These are phyloP conservation scores for Beverwykella pulmonaria DNA, from an alignment of 495 filamentous ascomycete species.

Conservation along the genomic window DNA sequence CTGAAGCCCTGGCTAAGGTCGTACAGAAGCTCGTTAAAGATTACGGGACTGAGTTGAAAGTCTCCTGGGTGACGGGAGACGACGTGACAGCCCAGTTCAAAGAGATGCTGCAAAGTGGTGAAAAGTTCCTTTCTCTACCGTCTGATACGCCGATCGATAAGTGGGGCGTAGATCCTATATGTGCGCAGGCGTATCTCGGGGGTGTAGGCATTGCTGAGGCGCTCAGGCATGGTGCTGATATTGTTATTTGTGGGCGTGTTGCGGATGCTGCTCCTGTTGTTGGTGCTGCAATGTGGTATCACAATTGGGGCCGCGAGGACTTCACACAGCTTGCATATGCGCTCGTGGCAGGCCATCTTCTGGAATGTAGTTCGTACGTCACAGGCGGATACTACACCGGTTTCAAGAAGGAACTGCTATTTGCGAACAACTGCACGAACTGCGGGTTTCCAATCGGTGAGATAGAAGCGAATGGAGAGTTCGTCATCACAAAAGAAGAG, in stretches of 20 bases:
- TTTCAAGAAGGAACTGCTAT: slow-evolving; percentile 52
- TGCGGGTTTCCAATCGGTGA: slow-evolving; percentile 53
- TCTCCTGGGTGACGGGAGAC: slow-evolving; percentile 57
- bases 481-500: slow-evolving; percentile 43
- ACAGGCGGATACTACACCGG: slow-evolving; percentile 60
- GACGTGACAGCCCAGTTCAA: slow-evolving; percentile 53
- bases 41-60: slow-evolving; percentile 53
- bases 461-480: slow-evolving; percentile 51
- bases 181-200: slow-evolving; percentile 49
- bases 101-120: slow-evolving; percentile 45
- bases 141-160: slow-evolving; percentile 47
- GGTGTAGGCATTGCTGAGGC: slow-evolving; percentile 43
- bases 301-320: slow-evolving; percentile 41
- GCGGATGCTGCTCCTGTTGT: slow-evolving; percentile 41
- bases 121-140: slow-evolving; percentile 42
- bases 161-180: slow-evolving; percentile 58
- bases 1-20: slow-evolving; percentile 51
- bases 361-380: slow-evolving; percentile 61
- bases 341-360: slow-evolving; percentile 59
- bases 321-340: slow-evolving; percentile 55
- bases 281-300: slow-evolving; percentile 39
- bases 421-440: slow-evolving; percentile 54
- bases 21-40: slow-evolving; percentile 51
- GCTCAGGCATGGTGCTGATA: slow-evolving; percentile 43
- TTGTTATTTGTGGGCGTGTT: slow-evolving; percentile 47